These are phyloP conservation scores for Quercus mongolica DNA, from an alignment of 306 rosid genomes.

Conservation along the genomic window DNA sequence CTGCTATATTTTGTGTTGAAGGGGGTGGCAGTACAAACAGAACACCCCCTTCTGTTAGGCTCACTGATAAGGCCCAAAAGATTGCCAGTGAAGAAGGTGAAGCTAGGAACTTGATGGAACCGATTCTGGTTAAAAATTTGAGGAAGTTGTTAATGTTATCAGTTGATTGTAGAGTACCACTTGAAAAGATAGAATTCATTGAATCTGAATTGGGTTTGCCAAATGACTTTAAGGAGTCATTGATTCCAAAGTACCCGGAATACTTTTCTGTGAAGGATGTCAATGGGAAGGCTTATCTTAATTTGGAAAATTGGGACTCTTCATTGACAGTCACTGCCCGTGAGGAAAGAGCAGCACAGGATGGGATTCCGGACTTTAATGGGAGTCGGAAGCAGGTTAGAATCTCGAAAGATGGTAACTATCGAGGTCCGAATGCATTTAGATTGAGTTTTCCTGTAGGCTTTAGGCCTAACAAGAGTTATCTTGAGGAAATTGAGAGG, in stretches of 20 bases:
- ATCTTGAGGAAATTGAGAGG: constrained; percentile 57
- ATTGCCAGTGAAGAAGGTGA: constrained; percentile 51
- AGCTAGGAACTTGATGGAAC: constrained; percentile 56
- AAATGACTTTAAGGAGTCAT: constrained; percentile 35
- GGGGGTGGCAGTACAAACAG: constrained; percentile 40
- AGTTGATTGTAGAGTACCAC: constrained; percentile 59
- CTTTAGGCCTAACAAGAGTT: constrained; percentile 68
- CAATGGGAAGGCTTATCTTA: constrained; percentile 46
- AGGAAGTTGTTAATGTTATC: constrained; percentile 73
- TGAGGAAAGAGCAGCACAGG: constrained; percentile 44
- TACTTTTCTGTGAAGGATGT: constrained; percentile 49
- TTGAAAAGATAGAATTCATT: constrained; percentile 52
- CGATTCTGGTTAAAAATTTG: constrained; percentile 59
- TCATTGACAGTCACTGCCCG: constrained; percentile 57
- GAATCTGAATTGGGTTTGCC: constrained; percentile 64
- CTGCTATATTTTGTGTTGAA: constrained; percentile 59
- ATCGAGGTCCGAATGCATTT: constrained; percentile 57
- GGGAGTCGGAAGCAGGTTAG: constrained; percentile 40
- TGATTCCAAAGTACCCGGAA: constrained; percentile 58
- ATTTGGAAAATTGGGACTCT: constrained; percentile 82
- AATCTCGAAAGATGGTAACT: constrained; percentile 71
- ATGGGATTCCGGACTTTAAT: constrained; percentile 26
- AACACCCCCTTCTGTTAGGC: constrained; percentile 50
- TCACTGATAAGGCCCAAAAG: constrained; percentile 49
- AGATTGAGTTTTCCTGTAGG: constrained; percentile 61